Base-by-base conservation (phyloP, 2,329 filamentous ascomycete species). In the Simplicillium aogashimaense region DNA sequence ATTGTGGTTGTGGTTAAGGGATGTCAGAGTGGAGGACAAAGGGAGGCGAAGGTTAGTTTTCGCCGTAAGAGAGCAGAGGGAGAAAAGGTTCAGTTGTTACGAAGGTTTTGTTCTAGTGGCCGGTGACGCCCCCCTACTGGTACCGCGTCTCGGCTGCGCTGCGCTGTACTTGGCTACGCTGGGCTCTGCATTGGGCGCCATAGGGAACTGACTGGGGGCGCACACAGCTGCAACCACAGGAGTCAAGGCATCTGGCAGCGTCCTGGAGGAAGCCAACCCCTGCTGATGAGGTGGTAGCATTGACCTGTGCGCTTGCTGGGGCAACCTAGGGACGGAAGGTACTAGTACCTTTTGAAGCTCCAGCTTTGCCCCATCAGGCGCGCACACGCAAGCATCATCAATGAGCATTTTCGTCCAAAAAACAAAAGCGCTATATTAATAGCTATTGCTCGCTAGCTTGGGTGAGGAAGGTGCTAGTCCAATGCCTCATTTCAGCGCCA, bases 271-370 rank as follows among this genome's bases (percentile, higher is more conserved):
- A 17, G 25, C 29, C 18, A 25, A 25, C 20, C 20, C 20, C 20
- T 25, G 20, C 20, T 25, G 20, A 25, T 25, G 15, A 5, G 16
- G 16, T 16, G 34, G 41, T 33, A 36, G 34, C 18, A 34, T 31
- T 20, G 29, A 43, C 41, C 37, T 37, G 33, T 16, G 32, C 11
- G 41, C 41, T 43, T 34, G 37, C 41, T 20, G 37, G 41, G 41
- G 41, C 41, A 43, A 43, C 41, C 29, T 31, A 30, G 16, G 28
- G 4, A 15, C 8, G 9, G 37, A 25, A 43, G 35, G 41, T 43
- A 43, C 25, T 15, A 25, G n/a, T 43, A 43, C 41, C 30, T 38
- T 15, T 8, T 31, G 28, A 8, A 12, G 12, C 14, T 34, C 33
- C 17, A 32, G 17, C 15, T 37, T 15, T 29, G 29, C 14, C 10